Conservation (phyloP, 1,284 basidiomycete genomes). For the Mycocalia duriaeana region DNA sequence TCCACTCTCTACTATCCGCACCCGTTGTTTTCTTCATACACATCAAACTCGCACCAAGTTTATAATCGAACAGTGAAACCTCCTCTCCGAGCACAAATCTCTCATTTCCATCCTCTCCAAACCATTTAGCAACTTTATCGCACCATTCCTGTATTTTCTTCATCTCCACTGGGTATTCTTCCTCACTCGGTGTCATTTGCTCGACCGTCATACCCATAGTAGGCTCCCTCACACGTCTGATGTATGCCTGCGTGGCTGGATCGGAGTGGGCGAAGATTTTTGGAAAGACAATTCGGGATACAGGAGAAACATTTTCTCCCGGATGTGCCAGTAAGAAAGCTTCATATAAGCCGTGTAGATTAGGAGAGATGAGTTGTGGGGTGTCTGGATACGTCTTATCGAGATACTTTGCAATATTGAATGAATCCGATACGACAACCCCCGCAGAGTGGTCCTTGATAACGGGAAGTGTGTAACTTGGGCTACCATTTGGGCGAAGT, state of each 20-base stretch:
- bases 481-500: conserved; percentile 7
- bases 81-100: conserved; percentile 24
- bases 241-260: no score
- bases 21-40: conserved; percentile 25
- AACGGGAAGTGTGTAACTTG: conserved; percentile 27
- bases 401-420: conserved; percentile 32
- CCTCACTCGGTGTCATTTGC: no score
- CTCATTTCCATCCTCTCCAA: conserved; percentile 23
- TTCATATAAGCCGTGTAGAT: no score
- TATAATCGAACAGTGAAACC: conserved; percentile 31
- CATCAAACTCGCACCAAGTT: conserved; percentile 22
- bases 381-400: conserved; percentile 36
- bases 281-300: no score
- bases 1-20: conserved; percentile 30
- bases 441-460: conserved; percentile 26
- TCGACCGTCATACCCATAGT: no score
- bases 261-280: no score
- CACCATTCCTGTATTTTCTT: conserved; percentile 22
- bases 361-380: no score
- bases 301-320: no score
- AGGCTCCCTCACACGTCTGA: no score
- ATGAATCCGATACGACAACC: conserved; percentile 28
- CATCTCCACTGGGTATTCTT: no score
- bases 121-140: conserved; percentile 24
- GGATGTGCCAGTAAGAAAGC: no score